Conservation (phyloP, 345 rosid species). For the Salix viminalis region DNA sequence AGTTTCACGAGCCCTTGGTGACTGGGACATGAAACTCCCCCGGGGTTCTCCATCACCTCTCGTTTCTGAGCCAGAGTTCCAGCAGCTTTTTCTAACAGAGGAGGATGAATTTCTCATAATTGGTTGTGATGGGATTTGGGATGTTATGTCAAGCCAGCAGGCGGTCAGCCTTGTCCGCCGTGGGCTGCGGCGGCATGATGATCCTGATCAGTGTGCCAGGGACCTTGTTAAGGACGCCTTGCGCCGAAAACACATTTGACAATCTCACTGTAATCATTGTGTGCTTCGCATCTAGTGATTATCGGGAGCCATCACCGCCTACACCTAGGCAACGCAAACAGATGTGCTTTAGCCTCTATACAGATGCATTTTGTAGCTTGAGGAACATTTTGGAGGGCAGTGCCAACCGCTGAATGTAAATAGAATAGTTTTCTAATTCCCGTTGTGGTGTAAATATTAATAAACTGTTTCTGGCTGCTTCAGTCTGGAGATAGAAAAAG, state of each 20-base stretch:
- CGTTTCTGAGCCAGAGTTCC: slow-evolving; percentile 73
- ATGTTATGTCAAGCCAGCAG: slow-evolving; percentile 80
- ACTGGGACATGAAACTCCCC: slow-evolving; percentile 82
- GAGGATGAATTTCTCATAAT: slow-evolving; percentile 88
- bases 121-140: slow-evolving; percentile 94
- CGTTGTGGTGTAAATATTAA: neutral
- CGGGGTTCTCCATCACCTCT: slow-evolving; percentile 67
- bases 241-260: slow-evolving; percentile 49
- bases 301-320: slow-evolving; percentile 32
- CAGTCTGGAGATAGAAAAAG: slow-evolving; percentile 34
- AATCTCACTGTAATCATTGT: slow-evolving; percentile 75
- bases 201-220: slow-evolving; percentile 67
- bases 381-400: slow-evolving; percentile 49
- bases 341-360: slow-evolving; percentile 56
- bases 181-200: slow-evolving; percentile 54
- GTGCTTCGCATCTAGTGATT: slow-evolving; percentile 52
- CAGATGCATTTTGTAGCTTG: slow-evolving; percentile 67
- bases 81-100: slow-evolving; percentile 49
- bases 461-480: slow-evolving; percentile 38
- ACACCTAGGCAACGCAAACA: slow-evolving; percentile 38
- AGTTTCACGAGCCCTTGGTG: slow-evolving; percentile 81
- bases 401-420: slow-evolving; percentile 28
- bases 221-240: slow-evolving; percentile 82
- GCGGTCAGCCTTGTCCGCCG: slow-evolving; percentile 64
- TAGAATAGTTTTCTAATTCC: neutral